phyloP scores from a whole-genome alignment of 495 filamentous ascomycete species.

The Tuber indicum region DNA sequence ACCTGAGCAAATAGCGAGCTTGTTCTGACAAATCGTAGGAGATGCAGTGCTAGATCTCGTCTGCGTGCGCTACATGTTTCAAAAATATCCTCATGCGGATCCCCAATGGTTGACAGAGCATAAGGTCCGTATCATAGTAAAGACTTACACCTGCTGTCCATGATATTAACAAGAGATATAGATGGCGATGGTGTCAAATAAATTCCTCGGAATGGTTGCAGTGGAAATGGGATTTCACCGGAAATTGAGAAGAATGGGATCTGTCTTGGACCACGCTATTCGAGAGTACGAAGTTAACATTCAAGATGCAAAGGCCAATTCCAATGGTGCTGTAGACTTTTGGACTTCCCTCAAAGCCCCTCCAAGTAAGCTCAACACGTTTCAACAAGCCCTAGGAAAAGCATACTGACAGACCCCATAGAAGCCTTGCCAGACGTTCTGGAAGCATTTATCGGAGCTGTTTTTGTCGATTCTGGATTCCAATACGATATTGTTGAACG shows the following conservation, averaged over 20 bases:
- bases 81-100: slow-evolving; percentile 67
- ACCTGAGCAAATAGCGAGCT: background rate
- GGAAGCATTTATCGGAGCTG: slow-evolving; percentile 81
- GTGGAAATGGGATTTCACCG: slow-evolving; percentile 70
- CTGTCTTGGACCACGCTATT: slow-evolving; percentile 57
- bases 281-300: slow-evolving; percentile 64
- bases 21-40: slow-evolving; percentile 44
- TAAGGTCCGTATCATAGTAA: slow-evolving; percentile 51
- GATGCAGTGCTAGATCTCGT: slow-evolving; percentile 86
- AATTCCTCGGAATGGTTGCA: slow-evolving; percentile 77
- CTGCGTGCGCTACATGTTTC: slow-evolving; percentile 72
- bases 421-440: slow-evolving; percentile 79
- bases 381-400: background rate
- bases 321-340: slow-evolving; percentile 56
- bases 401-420: background rate
- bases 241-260: slow-evolving; percentile 60
- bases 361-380: slow-evolving; percentile 53
- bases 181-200: slow-evolving; percentile 99
- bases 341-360: slow-evolving; percentile 66
- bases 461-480: slow-evolving; percentile 87
- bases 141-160: background rate
- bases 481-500: slow-evolving; percentile 62
- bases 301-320: slow-evolving; percentile 49
- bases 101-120: slow-evolving; percentile 98
- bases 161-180: slow-evolving; percentile 28